Conservation (phyloP, 1,284 basidiomycete genomes). For the Inonotus hispidus region DNA sequence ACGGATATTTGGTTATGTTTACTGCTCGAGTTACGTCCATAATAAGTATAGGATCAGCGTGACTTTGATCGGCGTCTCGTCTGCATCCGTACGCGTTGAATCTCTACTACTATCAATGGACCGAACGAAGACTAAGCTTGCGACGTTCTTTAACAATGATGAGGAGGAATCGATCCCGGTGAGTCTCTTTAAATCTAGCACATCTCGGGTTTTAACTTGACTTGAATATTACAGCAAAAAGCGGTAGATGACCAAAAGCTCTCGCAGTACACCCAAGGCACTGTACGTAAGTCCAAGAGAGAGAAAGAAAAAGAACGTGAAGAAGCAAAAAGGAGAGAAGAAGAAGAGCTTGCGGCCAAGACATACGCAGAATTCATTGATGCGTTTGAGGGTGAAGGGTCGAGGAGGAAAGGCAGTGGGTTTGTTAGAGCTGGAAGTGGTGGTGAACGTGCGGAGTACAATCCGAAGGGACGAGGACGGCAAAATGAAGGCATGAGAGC, state of each 20-base stretch:
- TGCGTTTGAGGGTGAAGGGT: constrained; percentile 74
- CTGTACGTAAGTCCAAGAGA: constrained; percentile 66
- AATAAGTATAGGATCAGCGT: neutral
- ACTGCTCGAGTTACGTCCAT: neutral
- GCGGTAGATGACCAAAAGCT: constrained; percentile 72
- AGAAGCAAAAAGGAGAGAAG: constrained; percentile 78
- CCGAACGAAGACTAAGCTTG: constrained; percentile 69
- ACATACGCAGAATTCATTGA: constrained; percentile 86
- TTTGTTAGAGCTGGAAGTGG: constrained; percentile 73
- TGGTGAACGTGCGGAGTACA: constrained; percentile 42
- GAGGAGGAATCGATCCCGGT: constrained; percentile 78
- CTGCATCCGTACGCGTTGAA: neutral
- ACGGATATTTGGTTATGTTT: neutral
- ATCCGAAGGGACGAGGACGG: constrained; percentile 28
- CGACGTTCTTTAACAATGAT: constrained; percentile 75
- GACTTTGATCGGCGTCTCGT: neutral
- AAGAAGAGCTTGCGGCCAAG: constrained; percentile 73
- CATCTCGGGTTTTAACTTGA: constrained; percentile 21
- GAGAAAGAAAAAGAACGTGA: constrained; percentile 89
- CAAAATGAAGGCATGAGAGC: constrained; percentile 18
- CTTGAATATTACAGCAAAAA: constrained; percentile 53
- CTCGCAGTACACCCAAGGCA: constrained; percentile 70
- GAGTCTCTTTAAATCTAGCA: constrained; percentile 38
- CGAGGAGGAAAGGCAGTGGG: constrained; percentile 45
- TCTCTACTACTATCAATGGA: constrained; percentile 45